A percentile compares a stretch with the other conserved stretches of the same genome.
These are phyloP conservation scores for Plasmopara muralis DNA, from an alignment of 352 stramenopile genomes.

Conservation along the genomic window DNA sequence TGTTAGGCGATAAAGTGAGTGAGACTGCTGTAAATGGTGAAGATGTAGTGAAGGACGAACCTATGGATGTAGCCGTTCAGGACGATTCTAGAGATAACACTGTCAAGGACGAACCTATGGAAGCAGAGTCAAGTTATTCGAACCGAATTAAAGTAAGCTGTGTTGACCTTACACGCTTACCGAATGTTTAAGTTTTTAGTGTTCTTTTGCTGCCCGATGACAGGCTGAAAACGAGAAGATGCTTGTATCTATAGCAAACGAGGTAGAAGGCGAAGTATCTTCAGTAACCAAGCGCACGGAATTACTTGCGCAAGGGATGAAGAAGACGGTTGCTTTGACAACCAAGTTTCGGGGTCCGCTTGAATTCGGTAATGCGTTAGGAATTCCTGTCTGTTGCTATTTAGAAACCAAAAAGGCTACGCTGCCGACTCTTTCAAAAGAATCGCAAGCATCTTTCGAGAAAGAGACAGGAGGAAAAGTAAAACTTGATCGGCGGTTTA, in stretches of 20 bases:
- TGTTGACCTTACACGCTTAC: background rate
- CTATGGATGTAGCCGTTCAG: conserved; percentile 15
- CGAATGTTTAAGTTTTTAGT: no score
- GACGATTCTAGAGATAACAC: conserved; percentile 3
- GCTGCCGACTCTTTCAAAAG: conserved; percentile 61
- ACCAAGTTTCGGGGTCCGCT: conserved; percentile 74
- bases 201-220: no score
- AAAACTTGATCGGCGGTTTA: conserved; percentile 68
- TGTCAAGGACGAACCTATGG: conserved; percentile 24
- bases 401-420: conserved; percentile 70
- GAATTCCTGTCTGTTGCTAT: conserved; percentile 73
- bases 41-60: conserved; percentile 9
- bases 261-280: conserved; percentile 59
- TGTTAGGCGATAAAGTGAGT: conserved; percentile 22
- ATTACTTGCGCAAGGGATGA: conserved; percentile 68
- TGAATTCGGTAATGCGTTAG: conserved; percentile 59
- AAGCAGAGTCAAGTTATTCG: conserved; percentile 1
- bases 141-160: conserved; percentile 20
- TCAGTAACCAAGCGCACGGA: conserved; percentile 72
- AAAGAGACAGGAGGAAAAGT: conserved; percentile 55
- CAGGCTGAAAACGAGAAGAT: conserved; percentile 80
- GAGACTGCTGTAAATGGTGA: conserved; percentile 7
- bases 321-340: conserved; percentile 56
- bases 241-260: conserved; percentile 68
- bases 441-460: conserved; percentile 61